A percentile compares a stretch with the other conserved stretches of the same genome.
Evolutionary conservation across 345 rosid species (phyloP).

Genomic region (Streptanthus diversifolius): DNA sequence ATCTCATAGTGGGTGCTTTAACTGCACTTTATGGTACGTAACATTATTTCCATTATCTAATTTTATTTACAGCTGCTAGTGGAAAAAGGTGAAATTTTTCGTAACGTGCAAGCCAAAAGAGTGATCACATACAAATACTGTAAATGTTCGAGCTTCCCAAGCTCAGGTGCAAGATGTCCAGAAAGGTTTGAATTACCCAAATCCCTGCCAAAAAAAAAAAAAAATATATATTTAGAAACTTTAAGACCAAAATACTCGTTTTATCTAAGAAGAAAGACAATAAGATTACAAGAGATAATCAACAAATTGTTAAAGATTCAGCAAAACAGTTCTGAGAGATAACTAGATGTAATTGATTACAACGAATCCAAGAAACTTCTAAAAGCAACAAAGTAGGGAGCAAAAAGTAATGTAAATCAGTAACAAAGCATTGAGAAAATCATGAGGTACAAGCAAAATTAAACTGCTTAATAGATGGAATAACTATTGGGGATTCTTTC

Average conservation of each 20-base stretch:
- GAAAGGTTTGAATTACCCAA: conserved; percentile 86
- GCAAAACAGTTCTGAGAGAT: conserved; percentile 11
- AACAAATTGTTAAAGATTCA: not conserved
- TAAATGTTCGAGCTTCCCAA: conserved; percentile 83
- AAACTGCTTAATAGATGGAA: not conserved
- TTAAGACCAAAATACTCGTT: not conserved
- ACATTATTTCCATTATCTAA: not conserved
- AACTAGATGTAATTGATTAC: not conserved
- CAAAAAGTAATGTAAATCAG: conserved; percentile 14
- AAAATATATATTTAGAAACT: not conserved
- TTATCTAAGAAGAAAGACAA: not conserved
- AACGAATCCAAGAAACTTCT: conserved; percentile 1
- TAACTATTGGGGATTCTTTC: conserved; percentile 19
- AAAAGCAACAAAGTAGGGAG: conserved; percentile 15
- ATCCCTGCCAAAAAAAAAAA: conserved; percentile 52
- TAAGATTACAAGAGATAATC: not conserved
- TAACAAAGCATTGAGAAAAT: conserved; percentile 4
- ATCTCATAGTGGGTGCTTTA: not conserved
- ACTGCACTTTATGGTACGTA: not conserved
- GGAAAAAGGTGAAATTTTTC: not conserved
- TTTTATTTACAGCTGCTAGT: not conserved
- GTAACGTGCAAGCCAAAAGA: not conserved
- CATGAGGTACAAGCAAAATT: conserved; percentile 2
- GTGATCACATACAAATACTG: conserved; percentile 72
- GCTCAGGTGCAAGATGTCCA: conserved; percentile 84